Evolutionary conservation across 805 yeast genomes (phyloP), one percentile per base, ranked within the genome.

Genomic region (Tanozyma kutaoensis): DNA sequence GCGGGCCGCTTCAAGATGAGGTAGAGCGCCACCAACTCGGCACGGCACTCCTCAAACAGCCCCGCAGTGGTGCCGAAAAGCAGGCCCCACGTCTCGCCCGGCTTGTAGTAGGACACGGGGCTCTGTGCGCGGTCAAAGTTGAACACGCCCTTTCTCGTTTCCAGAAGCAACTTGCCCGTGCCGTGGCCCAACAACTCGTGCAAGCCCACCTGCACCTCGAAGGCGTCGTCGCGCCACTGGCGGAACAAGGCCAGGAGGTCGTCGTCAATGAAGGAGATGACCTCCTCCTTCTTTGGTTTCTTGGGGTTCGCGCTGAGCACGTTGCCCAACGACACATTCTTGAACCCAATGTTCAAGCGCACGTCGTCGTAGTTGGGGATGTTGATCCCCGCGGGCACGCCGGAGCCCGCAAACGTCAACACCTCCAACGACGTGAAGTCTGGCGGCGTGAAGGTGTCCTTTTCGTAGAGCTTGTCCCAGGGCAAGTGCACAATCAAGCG

Each of bases 131-230:
- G 58, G 50, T 82, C 85, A 44, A 80, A 84, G 51, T 84, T 84
- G 63, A 65, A 84, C 14, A 57, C 49, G 8, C 78, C 78, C 26
- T 71, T 70, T 12, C 62, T 62, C 4, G 59, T 55, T 32, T 59
- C 62, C 34, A 66, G 66, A 39, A 84, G 57, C 32, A 84, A 60
- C 51, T 82, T 84, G 27, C 95, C 95, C 4, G 91, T 71, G 22
- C 95, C 95, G 46, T 84, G 95, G 11, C 95, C 95, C 35, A 84
- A 63, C 37, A 84, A 61, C 53, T 84, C 95, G 52, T 84, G 95
- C 41, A 84, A 77, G 29, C 95, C 95, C 27, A 84, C 95, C 55
- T 84, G 94, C 24, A 84, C 91, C 52, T 84, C 95, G 48, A 84
- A 84, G 1, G 94, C 77, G 25, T 78, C 86, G 25, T 71, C 76